Conservation (phyloP, 2,329 filamentous ascomycete genomes). For the Myriosclerotinia duriaeana region DNA sequence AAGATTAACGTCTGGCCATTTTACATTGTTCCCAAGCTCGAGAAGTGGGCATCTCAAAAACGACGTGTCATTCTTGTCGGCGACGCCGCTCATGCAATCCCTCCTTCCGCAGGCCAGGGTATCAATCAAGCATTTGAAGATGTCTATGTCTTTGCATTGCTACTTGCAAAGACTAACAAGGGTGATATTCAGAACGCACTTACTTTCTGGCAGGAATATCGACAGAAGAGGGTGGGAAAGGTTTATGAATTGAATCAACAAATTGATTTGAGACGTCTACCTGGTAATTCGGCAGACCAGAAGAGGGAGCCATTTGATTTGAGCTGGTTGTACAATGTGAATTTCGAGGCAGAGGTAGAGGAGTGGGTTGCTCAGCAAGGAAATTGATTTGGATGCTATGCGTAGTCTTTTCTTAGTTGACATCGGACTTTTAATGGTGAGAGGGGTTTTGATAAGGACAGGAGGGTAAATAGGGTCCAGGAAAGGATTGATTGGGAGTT, state of each 20-base stretch:
- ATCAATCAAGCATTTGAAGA: conserved; percentile 53
- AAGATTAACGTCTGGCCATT: conserved; percentile 50
- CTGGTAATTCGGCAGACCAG: conserved; percentile 37
- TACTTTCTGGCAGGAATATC: conserved; percentile 49
- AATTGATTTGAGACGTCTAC: conserved; percentile 41
- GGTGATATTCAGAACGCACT: conserved; percentile 38
- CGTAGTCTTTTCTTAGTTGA: neutral
- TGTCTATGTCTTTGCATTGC: conserved; percentile 47
- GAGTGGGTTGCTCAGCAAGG: conserved; percentile 23
- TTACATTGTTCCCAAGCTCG: conserved; percentile 46
- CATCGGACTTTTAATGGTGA: neutral
- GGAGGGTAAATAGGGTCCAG: neutral
- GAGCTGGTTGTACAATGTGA: conserved; percentile 26
- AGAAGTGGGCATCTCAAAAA: conserved; percentile 44
- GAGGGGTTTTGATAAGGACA: neutral
- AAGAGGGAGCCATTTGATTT: conserved; percentile 45
- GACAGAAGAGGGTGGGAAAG: conserved; percentile 50
- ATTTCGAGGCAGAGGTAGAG: conserved; percentile 26
- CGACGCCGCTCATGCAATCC: conserved; percentile 51
- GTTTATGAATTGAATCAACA: conserved; percentile 50
- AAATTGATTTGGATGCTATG: neutral
- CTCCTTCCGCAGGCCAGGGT: conserved; percentile 49
- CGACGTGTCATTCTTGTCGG: conserved; percentile 47
- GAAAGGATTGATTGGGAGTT: neutral
- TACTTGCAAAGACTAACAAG: conserved; percentile 40